A percentile compares a stretch with the other conserved stretches of the same genome.
Evolutionary conservation across 495 filamentous ascomycete species (phyloP).

Genomic region (Aspergillus sclerotiicarbonarius): DNA sequence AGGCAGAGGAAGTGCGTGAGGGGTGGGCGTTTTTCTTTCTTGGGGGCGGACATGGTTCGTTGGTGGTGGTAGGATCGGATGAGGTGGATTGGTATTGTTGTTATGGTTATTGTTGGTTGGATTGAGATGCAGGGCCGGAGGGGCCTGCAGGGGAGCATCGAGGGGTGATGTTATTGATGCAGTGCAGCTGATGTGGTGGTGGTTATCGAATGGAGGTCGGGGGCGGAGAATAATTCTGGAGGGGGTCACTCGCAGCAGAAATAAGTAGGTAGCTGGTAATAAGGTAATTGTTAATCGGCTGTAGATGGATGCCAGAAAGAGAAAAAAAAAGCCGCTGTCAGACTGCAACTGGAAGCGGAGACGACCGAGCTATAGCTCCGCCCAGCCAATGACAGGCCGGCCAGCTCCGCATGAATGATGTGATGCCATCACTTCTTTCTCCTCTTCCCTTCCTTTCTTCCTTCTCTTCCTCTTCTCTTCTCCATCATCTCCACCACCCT

Average conservation of each 20-base stretch:
- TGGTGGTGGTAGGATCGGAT: conserved; percentile 4
- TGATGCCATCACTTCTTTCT: conserved; percentile 14
- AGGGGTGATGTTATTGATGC: background rate
- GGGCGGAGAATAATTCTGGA: background rate
- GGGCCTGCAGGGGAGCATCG: background rate
- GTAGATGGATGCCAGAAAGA: background rate
- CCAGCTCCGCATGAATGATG: conserved; percentile 12
- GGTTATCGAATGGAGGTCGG: background rate
- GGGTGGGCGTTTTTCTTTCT: conserved; percentile 34
- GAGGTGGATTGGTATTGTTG: background rate
- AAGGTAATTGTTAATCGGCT: background rate
- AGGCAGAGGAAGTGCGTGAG: conserved; percentile 91
- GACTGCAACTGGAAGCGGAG: background rate
- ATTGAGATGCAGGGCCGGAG: background rate
- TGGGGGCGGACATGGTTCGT: conserved; percentile 12
- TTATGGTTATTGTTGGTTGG: background rate
- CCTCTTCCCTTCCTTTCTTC: conserved; percentile 4
- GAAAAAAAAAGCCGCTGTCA: background rate
- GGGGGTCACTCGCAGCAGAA: no score
- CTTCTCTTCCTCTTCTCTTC: conserved; percentile 5
- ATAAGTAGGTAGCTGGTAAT: no score
- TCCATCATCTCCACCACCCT: conserved; percentile 4
- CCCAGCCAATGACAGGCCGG: conserved; percentile 4
- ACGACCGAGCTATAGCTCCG: background rate
- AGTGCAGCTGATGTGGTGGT: background rate